Evolutionary conservation across 768 basidiomycete genomes (phyloP).

Genomic region (Coprinopsis cinerea): DNA sequence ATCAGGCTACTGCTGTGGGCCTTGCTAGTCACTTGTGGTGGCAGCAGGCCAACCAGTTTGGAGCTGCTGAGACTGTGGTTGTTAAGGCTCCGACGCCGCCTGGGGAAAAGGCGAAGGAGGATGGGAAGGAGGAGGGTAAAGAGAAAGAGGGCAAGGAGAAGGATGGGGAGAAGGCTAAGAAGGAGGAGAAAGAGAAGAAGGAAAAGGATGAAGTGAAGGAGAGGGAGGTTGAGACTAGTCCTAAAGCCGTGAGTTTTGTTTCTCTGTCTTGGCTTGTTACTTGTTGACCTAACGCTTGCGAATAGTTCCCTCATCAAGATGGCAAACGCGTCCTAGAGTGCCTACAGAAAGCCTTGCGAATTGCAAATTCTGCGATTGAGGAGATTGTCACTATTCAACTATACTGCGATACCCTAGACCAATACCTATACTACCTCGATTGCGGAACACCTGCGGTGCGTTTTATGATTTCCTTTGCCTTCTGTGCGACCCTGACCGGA

Average conservation of each 20-base stretch:
- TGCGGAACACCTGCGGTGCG: constrained; percentile 86
- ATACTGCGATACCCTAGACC: constrained; percentile 94
- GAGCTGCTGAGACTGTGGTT: no score
- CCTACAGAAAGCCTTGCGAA: constrained; percentile 91
- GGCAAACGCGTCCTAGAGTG: constrained; percentile 98
- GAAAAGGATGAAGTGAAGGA: constrained; percentile 35
- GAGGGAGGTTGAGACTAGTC: constrained; percentile 36
- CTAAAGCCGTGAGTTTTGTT: constrained; percentile 48
- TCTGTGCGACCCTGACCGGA: neutral
- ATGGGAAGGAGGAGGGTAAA: constrained; percentile 33
- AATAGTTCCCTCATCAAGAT: constrained; percentile 81
- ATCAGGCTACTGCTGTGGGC: constrained; percentile 92
- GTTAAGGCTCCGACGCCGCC: constrained; percentile 13
- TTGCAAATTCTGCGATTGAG: constrained; percentile 94
- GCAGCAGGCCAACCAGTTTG: constrained; percentile 50
- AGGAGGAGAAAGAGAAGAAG: constrained; percentile 24
- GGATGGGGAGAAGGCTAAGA: constrained; percentile 28
- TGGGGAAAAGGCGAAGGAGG: constrained; percentile 29
- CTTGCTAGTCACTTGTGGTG: constrained; percentile 98
- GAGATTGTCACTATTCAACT: constrained; percentile 95
- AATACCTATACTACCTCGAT: constrained; percentile 94
- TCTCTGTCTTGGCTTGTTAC: neutral
- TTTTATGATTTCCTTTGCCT: constrained; percentile 15
- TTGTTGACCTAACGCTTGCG: constrained; percentile 5
- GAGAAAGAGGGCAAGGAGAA: constrained; percentile 26